Base-by-base conservation (phyloP, 2,329 filamentous ascomycete genomes). In the Gnomoniopsis smithogilvyi region DNA sequence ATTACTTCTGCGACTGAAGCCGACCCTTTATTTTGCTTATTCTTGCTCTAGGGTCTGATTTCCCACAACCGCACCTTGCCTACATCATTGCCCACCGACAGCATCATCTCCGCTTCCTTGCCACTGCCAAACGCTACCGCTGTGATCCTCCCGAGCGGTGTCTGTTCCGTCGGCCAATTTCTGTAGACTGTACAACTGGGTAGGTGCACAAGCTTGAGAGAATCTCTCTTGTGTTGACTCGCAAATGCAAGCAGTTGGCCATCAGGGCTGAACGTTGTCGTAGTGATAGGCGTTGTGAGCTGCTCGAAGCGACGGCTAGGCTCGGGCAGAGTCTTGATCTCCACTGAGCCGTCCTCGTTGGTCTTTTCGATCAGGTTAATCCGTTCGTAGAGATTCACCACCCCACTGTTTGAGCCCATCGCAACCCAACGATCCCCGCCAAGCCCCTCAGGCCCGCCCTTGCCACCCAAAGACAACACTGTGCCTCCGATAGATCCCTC, bases 151-250 rank as follows among this genome's bases (percentile, higher is more conserved):
- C 95, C 95, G 62, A 99, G 75, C 1, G 93, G 92, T 58, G 95
- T 99, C 71, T 90, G 88, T 64, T 87, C 85, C 56, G 94, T 99
- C 24, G 95, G 95, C 95, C 95, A 99, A 74, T 99, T 99, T 68
- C 88, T 87, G 80, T 95, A 99, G 21, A 98, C 91, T 1, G 92
- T 96, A 73, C 92, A 96, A 66, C 85, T 93, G 0, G 94, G 93
- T 65, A 99, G 76, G 73, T 99, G 95, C 34, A 94, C 92, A 64
- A 99, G 76, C 68, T 90, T 83, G 72, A 99, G 76, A 0, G 93
- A 91, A 74, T 97, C 92, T 70, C 89, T 89, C 81, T 96, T 96
- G 82, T 90, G 90, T 63, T 84, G 84, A 74, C 91, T 96, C 45
- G 87, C 90, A 78, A 98, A 92, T 0, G 87, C 91, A 65, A 99